These are phyloP conservation scores for Phyllostachys edulis DNA, from an alignment of 176 grass and related monocot genomes.

Conservation along the genomic window DNA sequence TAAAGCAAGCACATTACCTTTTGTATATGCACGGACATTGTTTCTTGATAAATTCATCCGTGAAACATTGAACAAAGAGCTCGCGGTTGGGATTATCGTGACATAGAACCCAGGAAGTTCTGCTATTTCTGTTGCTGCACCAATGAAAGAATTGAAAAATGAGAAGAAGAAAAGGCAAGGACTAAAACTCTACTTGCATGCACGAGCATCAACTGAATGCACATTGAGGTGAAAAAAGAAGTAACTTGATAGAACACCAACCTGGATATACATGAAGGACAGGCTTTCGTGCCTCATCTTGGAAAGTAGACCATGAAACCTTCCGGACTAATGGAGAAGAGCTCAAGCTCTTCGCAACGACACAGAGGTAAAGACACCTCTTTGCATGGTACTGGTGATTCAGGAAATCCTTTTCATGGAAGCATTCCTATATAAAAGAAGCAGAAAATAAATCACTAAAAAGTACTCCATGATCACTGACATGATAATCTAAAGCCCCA, in stretches of 20 bases:
- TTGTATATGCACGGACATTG: slow-evolving; percentile 69
- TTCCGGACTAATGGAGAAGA: slow-evolving; percentile 45
- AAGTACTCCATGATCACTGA: too few species aligned
- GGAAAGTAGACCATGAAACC: slow-evolving; percentile 78
- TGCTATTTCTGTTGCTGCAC: slow-evolving; percentile 44
- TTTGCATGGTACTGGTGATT: slow-evolving; percentile 95
- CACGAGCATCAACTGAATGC: background rate
- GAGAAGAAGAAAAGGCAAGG: background rate
- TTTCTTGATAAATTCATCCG: slow-evolving; percentile 80
- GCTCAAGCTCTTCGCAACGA: slow-evolving; percentile 70
- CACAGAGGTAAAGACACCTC: slow-evolving; percentile 78
- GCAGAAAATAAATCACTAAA: slow-evolving; percentile 22
- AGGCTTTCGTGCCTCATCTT: slow-evolving; percentile 85
- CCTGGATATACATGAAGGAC: slow-evolving; percentile 86
- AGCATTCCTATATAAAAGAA: slow-evolving; percentile 67
- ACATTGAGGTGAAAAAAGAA: slow-evolving; percentile 1
- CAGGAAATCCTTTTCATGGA: slow-evolving; percentile 92
- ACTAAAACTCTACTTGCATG: background rate
- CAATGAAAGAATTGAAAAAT: slow-evolving; percentile 16
- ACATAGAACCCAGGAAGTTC: slow-evolving; percentile 74
- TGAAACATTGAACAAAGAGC: slow-evolving; percentile 62
- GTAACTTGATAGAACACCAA: slow-evolving; percentile 38
- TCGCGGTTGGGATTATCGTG: slow-evolving; percentile 69
- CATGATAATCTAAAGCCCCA: too few species aligned
- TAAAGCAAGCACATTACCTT: slow-evolving; percentile 51